Conservation (phyloP, 2,329 filamentous ascomycete species). For the Trichoderma sp. region DNA sequence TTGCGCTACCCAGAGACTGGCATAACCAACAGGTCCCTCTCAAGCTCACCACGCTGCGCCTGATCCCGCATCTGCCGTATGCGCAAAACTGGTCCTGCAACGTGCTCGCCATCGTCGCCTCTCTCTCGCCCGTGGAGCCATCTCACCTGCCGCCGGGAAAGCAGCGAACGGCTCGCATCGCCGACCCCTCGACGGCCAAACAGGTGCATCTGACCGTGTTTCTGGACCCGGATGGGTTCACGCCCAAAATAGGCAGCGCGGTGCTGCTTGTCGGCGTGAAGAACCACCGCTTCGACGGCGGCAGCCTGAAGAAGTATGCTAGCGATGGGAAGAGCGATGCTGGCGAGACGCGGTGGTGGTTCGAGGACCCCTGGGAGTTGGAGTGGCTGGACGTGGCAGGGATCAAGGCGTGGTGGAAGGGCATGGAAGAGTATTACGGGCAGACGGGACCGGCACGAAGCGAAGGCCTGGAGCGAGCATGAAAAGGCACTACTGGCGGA, state of each 20-base stretch:
- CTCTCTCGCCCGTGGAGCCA: slow-evolving; percentile 51
- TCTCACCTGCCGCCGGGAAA: slow-evolving; percentile 51
- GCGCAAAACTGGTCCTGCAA: slow-evolving; percentile 61
- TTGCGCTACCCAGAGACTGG: slow-evolving; percentile 46
- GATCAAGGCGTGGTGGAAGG: slow-evolving; percentile 50
- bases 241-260: slow-evolving; percentile 49
- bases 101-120: slow-evolving; percentile 52
- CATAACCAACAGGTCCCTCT: slow-evolving; percentile 47
- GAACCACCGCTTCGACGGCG: slow-evolving; percentile 57
- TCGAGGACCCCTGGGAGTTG: slow-evolving; percentile 49
- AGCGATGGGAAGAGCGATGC: slow-evolving; percentile 39
- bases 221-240: slow-evolving; percentile 53
- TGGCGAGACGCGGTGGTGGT: slow-evolving; percentile 52
- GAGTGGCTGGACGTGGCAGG: slow-evolving; percentile 53
- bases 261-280: slow-evolving; percentile 58
- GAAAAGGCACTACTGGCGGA: neutral
- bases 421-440: slow-evolving; percentile 28
- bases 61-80: slow-evolving; percentile 56
- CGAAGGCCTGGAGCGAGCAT: neutral
- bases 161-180: slow-evolving; percentile 55
- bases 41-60: slow-evolving; percentile 53
- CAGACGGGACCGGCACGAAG: neutral
- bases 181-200: slow-evolving; percentile 54
- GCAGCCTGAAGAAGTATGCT: slow-evolving; percentile 48
- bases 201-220: slow-evolving; percentile 57